Conservation (phyloP, 345 rosid genomes). For the Luvunga scandens region DNA sequence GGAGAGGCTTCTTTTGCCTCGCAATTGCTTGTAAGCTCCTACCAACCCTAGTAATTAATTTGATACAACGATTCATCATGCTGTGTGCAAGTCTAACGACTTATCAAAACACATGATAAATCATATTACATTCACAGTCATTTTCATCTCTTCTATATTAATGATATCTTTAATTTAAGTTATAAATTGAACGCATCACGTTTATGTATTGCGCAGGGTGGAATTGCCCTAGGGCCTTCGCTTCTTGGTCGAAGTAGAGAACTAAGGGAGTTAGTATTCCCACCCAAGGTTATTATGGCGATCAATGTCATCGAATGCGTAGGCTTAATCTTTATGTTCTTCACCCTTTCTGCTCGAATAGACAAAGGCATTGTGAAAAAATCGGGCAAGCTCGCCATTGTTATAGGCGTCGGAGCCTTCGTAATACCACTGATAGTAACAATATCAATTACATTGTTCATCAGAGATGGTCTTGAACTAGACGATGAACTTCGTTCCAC, state of each 20-base stretch:
- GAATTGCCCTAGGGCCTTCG: neutral
- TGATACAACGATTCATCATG: no score
- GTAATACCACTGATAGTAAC: constrained; percentile 23
- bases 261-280: neutral
- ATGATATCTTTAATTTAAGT: no score
- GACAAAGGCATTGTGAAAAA: constrained; percentile 29
- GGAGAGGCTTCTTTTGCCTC: neutral
- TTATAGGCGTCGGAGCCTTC: constrained; percentile 33
- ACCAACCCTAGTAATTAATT: no score
- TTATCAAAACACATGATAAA: no score
- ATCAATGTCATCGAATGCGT: neutral
- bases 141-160: no score
- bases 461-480: neutral
- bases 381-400: constrained; percentile 33
- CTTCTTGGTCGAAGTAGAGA: neutral
- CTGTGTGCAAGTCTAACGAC: no score
- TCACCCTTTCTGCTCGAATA: constrained; percentile 28
- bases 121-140: no score
- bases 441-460: neutral
- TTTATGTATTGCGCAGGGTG: neutral
- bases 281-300: neutral
- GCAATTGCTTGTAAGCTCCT: neutral
- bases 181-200: no score
- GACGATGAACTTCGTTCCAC: neutral
- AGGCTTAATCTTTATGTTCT: constrained; percentile 33